Evolutionary conservation across 75 land plant species (phyloP), one percentile per base, ranked within the genome.

Genomic region (Pinus taeda): DNA sequence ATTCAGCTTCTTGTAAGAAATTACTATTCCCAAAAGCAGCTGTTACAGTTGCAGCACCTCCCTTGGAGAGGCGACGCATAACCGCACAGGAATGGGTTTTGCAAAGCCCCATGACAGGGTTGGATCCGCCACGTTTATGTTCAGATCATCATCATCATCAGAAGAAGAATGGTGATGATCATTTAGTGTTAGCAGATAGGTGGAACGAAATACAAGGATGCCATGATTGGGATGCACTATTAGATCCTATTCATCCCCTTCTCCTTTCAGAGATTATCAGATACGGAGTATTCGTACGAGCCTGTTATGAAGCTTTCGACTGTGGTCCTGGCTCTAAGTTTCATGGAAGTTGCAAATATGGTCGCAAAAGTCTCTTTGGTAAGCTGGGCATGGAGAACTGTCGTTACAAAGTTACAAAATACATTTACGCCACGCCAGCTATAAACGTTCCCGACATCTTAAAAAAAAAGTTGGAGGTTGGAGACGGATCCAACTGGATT

Each of bases 351-450:
- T 89, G 90, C 88, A 85, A 85, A 70, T 94, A 84, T 66, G 75
- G 4, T 49, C 84, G 75, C 78, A 60, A 63, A 37, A 81, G 29
- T 57, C 20, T 92, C 79, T 20, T 87, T 14, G 7, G 53, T 15
- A 75, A 79, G 60, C 80, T 85, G 4, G 95, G 89, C 13, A 15
- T 90, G 84, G 79, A 36, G 29, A 29, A 78, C 59, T 0, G 17
- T 53, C 92, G 97, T 53, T 89, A 90, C 80, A 62, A 88, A 8
- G 79, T 95, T 3, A 87, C 84, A 29, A 71, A 94, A 17, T 95
- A 95, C 77, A 81, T 95, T 65, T 92, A 86, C 78, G 93, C 98
- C 60, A 89, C 90, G 21, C 81, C 93, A 18, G 73, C 83, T 80
- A 75, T 95, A 69, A 81, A 82, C 70, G 77, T 90, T 49, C 88